These are phyloP conservation scores for Populus nigra DNA, from an alignment of 345 rosid species.

Conservation along the genomic window DNA sequence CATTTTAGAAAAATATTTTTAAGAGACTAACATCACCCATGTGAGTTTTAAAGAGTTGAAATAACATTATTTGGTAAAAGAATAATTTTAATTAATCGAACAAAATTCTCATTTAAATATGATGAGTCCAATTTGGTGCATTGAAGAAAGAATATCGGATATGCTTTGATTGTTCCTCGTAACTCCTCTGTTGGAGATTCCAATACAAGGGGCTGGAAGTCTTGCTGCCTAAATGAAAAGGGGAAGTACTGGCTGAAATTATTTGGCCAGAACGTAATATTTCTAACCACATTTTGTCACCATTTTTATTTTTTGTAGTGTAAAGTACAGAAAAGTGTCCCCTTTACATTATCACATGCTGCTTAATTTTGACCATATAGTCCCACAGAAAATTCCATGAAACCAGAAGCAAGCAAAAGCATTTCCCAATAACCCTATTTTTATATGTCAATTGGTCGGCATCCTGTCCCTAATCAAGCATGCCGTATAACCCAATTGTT, in stretches of 20 bases:
- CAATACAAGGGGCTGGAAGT: neutral
- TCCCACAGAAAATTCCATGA: constrained; percentile 17
- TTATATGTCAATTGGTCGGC: constrained; percentile 35
- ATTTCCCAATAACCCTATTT: constrained; percentile 4
- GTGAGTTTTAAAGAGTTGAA: too few species aligned
- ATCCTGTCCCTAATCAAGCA: constrained; percentile 18
- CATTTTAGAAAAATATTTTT: too few species aligned
- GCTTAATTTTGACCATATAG: neutral
- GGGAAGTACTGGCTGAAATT: too few species aligned
- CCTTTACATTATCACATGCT: constrained; percentile 1
- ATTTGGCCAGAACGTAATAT: neutral
- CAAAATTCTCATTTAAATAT: neutral
- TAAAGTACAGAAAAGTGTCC: neutral
- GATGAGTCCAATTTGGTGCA: neutral
- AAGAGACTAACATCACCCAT: too few species aligned
- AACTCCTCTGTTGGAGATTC: neutral
- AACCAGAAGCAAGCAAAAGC: constrained; percentile 12
- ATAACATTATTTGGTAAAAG: too few species aligned
- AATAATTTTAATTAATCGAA: neutral
- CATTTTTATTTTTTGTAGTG: neutral
- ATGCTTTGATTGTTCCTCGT: neutral
- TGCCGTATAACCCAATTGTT: constrained; percentile 12
- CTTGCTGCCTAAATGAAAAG: neutral
- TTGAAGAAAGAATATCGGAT: neutral
- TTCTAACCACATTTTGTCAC: neutral